phyloP scores from a whole-genome alignment of 345 rosid species.

The Pelargonium nanum region DNA sequence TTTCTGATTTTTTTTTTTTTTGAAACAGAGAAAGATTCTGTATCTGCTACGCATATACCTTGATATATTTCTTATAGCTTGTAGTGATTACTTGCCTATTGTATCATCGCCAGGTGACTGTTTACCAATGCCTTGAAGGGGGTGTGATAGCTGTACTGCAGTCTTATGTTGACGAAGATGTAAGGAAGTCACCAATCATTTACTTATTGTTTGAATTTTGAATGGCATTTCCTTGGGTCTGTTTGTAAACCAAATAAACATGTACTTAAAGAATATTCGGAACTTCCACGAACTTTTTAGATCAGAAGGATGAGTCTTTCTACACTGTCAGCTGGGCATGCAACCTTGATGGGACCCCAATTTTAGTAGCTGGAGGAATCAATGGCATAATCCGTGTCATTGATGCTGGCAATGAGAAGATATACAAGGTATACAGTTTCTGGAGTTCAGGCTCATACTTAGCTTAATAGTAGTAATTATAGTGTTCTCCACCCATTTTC shows the following conservation, averaged over 20 bases:
- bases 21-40: too few relatives aligned
- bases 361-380: slow-evolving; percentile 74
- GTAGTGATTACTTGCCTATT: not conserved
- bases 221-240: slow-evolving; percentile 4
- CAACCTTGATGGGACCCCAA: slow-evolving; percentile 52
- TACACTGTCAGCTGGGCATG: slow-evolving; percentile 93
- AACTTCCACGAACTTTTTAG: slow-evolving; percentile 41
- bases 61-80: too few relatives aligned
- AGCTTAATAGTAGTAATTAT: not conserved
- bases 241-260: slow-evolving; percentile 11
- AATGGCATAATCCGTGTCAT: slow-evolving; percentile 87
- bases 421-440: slow-evolving; percentile 53
- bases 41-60: too few relatives aligned
- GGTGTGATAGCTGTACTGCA: slow-evolving; percentile 77
- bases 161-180: slow-evolving; percentile 88
- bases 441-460: not conserved
- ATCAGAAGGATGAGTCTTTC: slow-evolving; percentile 96
- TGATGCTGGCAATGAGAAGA: slow-evolving; percentile 64
- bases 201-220: not conserved
- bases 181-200: slow-evolving; percentile 22
- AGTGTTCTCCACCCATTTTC: not conserved
- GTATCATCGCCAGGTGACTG: slow-evolving; percentile 50
- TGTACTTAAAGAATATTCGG: slow-evolving; percentile 16
- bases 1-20: not conserved
- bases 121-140: slow-evolving; percentile 88